phyloP scores from a whole-genome alignment of 352 stramenopile genomes.

The Pythium periplocum region DNA sequence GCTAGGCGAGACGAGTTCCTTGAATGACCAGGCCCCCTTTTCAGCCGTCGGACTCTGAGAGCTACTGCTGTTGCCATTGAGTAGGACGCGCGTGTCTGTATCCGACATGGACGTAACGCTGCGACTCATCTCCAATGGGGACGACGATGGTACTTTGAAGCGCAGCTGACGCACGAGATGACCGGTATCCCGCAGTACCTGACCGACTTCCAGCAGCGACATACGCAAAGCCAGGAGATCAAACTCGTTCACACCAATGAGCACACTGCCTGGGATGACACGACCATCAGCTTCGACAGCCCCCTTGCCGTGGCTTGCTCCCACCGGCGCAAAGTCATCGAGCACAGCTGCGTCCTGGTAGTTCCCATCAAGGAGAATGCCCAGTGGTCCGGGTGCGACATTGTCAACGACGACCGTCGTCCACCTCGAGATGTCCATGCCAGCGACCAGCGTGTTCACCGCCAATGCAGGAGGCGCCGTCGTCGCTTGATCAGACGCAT shows the following conservation, averaged over 20 bases:
- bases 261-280: conserved; percentile 35
- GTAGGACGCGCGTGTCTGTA: conserved; percentile 15
- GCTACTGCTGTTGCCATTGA: conserved; percentile 18
- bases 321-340: conserved; percentile 41
- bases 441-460: conserved; percentile 7
- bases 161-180: conserved; percentile 28
- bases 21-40: conserved; percentile 17
- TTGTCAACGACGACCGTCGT: conserved; percentile 31
- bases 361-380: conserved; percentile 53
- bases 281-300: conserved; percentile 40
- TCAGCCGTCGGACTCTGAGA: conserved; percentile 10
- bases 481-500: neutral
- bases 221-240: conserved; percentile 35
- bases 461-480: neutral
- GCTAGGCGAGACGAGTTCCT: conserved; percentile 14
- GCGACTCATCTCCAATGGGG: neutral
- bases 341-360: conserved; percentile 35
- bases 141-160: conserved; percentile 33
- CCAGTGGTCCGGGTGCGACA: conserved; percentile 43
- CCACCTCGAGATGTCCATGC: conserved; percentile 26
- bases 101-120: conserved; percentile 2
- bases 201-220: conserved; percentile 33
- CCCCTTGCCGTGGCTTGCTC: conserved; percentile 25
- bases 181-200: conserved; percentile 45
- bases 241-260: conserved; percentile 58